Evolutionary conservation across 2,329 filamentous ascomycete species (phyloP).

Genomic region (Botryotinia convoluta): DNA sequence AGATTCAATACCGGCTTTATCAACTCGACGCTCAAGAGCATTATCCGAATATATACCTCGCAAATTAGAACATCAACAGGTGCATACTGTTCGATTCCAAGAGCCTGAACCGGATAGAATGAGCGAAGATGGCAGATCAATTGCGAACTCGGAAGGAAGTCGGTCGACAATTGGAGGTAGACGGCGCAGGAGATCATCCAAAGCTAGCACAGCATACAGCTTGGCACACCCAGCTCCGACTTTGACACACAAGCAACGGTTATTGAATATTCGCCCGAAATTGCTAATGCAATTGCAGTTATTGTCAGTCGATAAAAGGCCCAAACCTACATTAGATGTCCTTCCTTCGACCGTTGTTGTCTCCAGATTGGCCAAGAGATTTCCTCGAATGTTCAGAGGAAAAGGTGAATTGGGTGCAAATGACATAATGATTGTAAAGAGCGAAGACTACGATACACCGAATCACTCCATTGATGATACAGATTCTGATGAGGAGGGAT

Average conservation of each 20-base stretch:
- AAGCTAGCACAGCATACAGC: slow-evolving; percentile 61
- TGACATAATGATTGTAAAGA: slow-evolving; percentile 69
- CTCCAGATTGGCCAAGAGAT: slow-evolving; percentile 57
- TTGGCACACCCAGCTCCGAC: slow-evolving; percentile 66
- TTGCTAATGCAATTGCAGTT: slow-evolving; percentile 71
- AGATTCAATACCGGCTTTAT: slow-evolving; percentile 24
- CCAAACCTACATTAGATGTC: slow-evolving; percentile 69
- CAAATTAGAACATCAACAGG: slow-evolving; percentile 24
- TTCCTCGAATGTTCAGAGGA: slow-evolving; percentile 61
- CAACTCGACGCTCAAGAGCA: slow-evolving; percentile 26
- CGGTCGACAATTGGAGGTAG: slow-evolving; percentile 30
- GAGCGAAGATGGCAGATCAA: slow-evolving; percentile 37
- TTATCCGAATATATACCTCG: slow-evolving; percentile 32
- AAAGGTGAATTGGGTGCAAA: slow-evolving; percentile 63
- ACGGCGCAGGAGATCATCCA: slow-evolving; percentile 46
- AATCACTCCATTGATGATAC: slow-evolving; percentile 51
- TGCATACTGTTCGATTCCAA: slow-evolving; percentile 33
- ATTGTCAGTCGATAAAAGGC: slow-evolving; percentile 57
- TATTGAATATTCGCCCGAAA: slow-evolving; percentile 62
- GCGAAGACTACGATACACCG: slow-evolving; percentile 59
- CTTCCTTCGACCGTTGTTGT: slow-evolving; percentile 65
- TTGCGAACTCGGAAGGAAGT: slow-evolving; percentile 36
- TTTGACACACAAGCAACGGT: slow-evolving; percentile 54
- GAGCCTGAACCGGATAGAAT: slow-evolving; percentile 34
- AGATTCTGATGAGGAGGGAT: slow-evolving; percentile 50